phyloP scores from a whole-genome alignment of 257 asterid genomes.

The Nicotiana tomentosiformis region DNA sequence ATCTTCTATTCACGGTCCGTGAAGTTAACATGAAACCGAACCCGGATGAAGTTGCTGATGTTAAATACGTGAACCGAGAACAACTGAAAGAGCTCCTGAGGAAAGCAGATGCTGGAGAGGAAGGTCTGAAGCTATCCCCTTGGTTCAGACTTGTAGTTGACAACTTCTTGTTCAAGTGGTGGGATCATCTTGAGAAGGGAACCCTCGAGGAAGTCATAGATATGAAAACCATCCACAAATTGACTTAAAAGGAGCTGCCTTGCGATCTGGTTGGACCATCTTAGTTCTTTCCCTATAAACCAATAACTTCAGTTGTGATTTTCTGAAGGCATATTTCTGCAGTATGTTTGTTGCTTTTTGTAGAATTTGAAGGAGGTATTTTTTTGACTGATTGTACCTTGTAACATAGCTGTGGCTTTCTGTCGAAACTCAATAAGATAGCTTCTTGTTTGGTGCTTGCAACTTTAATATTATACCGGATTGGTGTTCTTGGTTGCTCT shows the following conservation, averaged over 20 bases:
- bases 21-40: slow-evolving; percentile 75
- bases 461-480: neutral
- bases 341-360: neutral
- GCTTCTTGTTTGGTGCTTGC: neutral
- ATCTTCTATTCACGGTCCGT: slow-evolving; percentile 80
- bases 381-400: neutral
- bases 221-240: slow-evolving; percentile 77
- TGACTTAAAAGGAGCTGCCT: slow-evolving; percentile 28
- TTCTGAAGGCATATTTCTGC: neutral
- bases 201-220: slow-evolving; percentile 54
- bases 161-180: slow-evolving; percentile 83
- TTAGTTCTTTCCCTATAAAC: neutral
- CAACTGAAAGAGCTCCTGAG: slow-evolving; percentile 60
- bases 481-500: neutral
- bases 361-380: neutral
- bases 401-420: neutral
- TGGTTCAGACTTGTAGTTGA: slow-evolving; percentile 91
- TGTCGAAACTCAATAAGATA: neutral
- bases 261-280: neutral
- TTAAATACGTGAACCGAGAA: slow-evolving; percentile 58
- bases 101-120: slow-evolving; percentile 88
- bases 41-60: slow-evolving; percentile 82
- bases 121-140: slow-evolving; percentile 72
- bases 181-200: slow-evolving; percentile 78
- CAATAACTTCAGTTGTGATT: neutral